These are phyloP conservation scores for Ustilago cynodontis DNA, from an alignment of 1,284 basidiomycete species.

Conservation along the genomic window DNA sequence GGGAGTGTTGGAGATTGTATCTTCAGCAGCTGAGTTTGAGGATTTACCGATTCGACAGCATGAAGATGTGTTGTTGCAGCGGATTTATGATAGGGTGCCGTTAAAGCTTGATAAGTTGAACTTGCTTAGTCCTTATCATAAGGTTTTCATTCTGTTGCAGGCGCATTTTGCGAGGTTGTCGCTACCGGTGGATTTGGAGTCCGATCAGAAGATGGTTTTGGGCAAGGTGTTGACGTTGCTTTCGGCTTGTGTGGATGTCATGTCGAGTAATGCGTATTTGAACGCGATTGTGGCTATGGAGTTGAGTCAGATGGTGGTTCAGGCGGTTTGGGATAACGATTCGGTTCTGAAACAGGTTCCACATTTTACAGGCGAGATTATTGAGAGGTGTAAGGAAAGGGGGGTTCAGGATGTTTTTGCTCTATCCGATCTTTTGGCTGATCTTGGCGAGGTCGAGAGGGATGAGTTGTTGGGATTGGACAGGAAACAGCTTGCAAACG, in stretches of 20 bases:
- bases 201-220: conserved; percentile 87
- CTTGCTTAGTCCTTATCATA: conserved; percentile 95
- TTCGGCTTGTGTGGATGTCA: conserved; percentile 88
- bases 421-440: conserved; percentile 61
- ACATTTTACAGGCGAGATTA: conserved; percentile 81
- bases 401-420: conserved; percentile 67
- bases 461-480: conserved; percentile 82
- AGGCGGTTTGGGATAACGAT: conserved; percentile 94
- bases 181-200: conserved; percentile 90
- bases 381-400: conserved; percentile 81
- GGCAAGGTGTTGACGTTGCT: conserved; percentile 84
- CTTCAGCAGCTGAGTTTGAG: conserved; percentile 96
- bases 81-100: conserved; percentile 96
- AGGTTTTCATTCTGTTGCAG: conserved; percentile 95
- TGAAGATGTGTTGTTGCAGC: conserved; percentile 71
- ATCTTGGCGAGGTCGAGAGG: conserved; percentile 57
- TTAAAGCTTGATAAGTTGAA: conserved; percentile 87
- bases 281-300: conserved; percentile 98
- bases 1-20: conserved; percentile 94
- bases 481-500: conserved; percentile 74
- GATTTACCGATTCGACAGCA: conserved; percentile 83
- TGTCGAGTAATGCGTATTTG: conserved; percentile 95
- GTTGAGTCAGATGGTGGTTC: conserved; percentile 98
- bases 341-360: conserved; percentile 86
- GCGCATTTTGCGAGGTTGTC: conserved; percentile 94